Evolutionary conservation across 2,329 filamentous ascomycete genomes (phyloP), one percentile per base, ranked within the genome.

Genomic region (Fusarium sp.): DNA sequence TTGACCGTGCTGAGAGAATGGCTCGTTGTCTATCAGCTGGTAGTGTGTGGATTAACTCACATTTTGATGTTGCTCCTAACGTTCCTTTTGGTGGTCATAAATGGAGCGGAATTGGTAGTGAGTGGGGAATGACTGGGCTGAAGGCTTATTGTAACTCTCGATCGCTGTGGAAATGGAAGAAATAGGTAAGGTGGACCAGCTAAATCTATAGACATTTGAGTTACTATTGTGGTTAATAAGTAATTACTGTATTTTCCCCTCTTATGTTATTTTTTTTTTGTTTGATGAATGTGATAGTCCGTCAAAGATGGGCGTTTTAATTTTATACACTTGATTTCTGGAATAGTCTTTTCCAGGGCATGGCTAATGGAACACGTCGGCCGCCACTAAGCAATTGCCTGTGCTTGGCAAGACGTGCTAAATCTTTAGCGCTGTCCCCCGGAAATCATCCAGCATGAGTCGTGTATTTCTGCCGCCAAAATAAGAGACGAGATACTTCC

Each of bases 31-130:
- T 60, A 3, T 51, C 55, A 4, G 49, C n/a, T 6, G 57, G 57
- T 3, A 60, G 56, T 40, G 57, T 60, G 5, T 60, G 56, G 41
- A 60, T 60, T 15, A 60, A 60, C 51, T 51, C 51, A 6, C 57
- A 51, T 25, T 52, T 52, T 15, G 51, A 53, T 16, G 51, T 52
- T 20, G 51, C 55, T 25, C 30, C 57, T 29, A 18, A 40, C 29
- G 57, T 60, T 24, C 57, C 57, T 32, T 60, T 60, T 30, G 57
- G 57, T 4, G 57, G 57, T 1, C 57, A 57, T 25, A 60, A 60
- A 52, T 52, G 56, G 25, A 60, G 57, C 24, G 57, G 57, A 8
- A 27, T 60, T 8, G 57, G 57, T 3, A 41, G 45, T 40, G 57
- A 60, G 41, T 60, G 46, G 25, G 57, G 57, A n/a, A 3, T 60